phyloP scores from a whole-genome alignment of 305 asterid genomes.

The Euphrasia arctica region DNA sequence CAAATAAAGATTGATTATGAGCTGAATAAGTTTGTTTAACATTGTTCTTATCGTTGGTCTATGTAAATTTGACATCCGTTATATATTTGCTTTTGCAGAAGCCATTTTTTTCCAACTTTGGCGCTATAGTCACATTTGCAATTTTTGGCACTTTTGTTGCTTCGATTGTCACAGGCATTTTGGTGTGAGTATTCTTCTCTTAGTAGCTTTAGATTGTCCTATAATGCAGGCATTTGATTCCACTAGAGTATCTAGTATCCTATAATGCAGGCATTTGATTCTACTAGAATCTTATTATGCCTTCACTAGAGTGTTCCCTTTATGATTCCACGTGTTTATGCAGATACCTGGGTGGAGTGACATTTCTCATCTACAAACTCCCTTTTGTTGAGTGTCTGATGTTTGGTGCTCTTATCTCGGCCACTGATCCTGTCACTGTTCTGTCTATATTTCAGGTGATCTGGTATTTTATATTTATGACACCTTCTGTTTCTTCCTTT shows the following conservation, averaged over 20 bases:
- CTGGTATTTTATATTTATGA: slow-evolving; percentile 21
- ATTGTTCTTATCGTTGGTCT: slow-evolving; percentile 5
- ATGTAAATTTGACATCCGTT: slow-evolving; percentile 15
- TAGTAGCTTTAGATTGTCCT: slow-evolving; percentile 22
- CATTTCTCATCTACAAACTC: slow-evolving; percentile 78
- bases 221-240: neutral
- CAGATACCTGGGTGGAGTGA: slow-evolving; percentile 88
- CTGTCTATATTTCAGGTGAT: slow-evolving; percentile 93
- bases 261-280: neutral
- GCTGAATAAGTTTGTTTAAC: neutral
- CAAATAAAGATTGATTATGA: neutral
- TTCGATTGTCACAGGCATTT: slow-evolving; percentile 83
- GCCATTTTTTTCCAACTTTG: slow-evolving; percentile 96
- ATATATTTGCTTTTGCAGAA: slow-evolving; percentile 60
- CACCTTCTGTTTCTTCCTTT: slow-evolving; percentile 14
- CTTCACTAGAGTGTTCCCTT: slow-evolving; percentile 20
- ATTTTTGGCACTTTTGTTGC: slow-evolving; percentile 86
- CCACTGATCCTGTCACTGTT: slow-evolving; percentile 98
- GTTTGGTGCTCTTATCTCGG: slow-evolving; percentile 98
- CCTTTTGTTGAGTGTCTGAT: slow-evolving; percentile 95
- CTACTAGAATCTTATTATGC: neutral
- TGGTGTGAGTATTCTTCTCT: slow-evolving; percentile 72
- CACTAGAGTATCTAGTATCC: neutral
- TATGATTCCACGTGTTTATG: slow-evolving; percentile 27
- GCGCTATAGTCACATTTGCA: slow-evolving; percentile 93